These are phyloP conservation scores for Leccinellum rugosiceps DNA, from an alignment of 768 basidiomycete species.

Conservation along the genomic window DNA sequence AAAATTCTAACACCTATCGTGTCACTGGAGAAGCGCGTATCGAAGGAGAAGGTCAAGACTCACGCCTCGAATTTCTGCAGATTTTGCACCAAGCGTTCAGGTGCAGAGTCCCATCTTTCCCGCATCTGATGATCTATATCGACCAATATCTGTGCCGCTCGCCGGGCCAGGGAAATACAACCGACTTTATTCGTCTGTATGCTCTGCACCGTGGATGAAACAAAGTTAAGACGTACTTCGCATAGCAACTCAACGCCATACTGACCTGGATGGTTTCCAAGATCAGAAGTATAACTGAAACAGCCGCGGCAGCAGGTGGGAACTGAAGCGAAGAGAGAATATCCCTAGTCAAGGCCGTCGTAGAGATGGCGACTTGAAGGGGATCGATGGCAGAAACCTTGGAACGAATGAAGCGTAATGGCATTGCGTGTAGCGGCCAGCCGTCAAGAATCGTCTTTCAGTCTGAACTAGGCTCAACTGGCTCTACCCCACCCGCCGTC, in stretches of 20 bases:
- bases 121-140: constrained; percentile 46
- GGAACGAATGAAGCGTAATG: constrained; percentile 28
- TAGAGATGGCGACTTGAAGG: constrained; percentile 30
- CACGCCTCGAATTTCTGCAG: constrained; percentile 41
- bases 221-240: not conserved
- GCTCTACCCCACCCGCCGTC: not conserved
- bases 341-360: constrained; percentile 30
- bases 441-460: not conserved
- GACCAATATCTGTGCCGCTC: constrained; percentile 40
- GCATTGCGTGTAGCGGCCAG: constrained; percentile 26
- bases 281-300: constrained; percentile 40
- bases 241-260: not conserved
- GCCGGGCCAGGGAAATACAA: constrained; percentile 39
- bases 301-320: constrained; percentile 41
- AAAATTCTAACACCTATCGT: constrained; percentile 33
- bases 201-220: constrained; percentile 12
- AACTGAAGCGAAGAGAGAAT: constrained; percentile 37
- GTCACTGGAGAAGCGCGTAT: not conserved
- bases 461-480: not conserved
- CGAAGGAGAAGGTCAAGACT: constrained; percentile 4
- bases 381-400: constrained; percentile 25
- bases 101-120: constrained; percentile 43
- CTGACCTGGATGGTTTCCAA: constrained; percentile 45
- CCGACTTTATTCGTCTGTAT: constrained; percentile 37
- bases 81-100: constrained; percentile 38